Base-by-base conservation (phyloP, 2,329 filamentous ascomycete genomes). In the Botrytis cinerea region DNA sequence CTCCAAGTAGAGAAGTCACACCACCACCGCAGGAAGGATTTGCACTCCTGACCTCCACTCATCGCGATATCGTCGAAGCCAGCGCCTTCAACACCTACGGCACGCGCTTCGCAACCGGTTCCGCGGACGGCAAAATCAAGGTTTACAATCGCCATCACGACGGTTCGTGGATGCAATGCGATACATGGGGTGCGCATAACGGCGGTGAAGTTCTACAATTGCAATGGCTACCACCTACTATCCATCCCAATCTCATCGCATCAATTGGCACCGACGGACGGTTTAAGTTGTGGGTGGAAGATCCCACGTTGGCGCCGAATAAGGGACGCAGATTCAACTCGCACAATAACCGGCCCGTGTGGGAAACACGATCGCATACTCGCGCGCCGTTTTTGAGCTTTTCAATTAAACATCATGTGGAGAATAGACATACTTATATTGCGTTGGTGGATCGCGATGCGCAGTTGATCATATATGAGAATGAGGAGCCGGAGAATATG, bases 31-130 rank as follows among this genome's bases (percentile, higher is more conserved):
- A 76, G 51, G 72, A 72, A 60, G 76, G 71, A 32, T 81, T 81
- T 71, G 71, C 69, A 75, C 89, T 92, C 78, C 88, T 93, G 79
- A 88, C 90, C 75, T 90, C 94, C 81, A 91, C 91, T 78, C 92
- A 95, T 83, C 89, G 90, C 79, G 93, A 82, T 67, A 80, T 82
- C 77, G 75, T 81, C 25, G 77, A 80, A 72, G 76, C 80, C 0
- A 91, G 95, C 75, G 92, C 93, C 77, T 97, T 97, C 87, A 98
- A 98, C 83, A 91, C 91, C 77, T 97, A 97, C 82, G 95, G 95
- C 78, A 95, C 94, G 79, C 93, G 95, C 78, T 95, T 95, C 85
- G 93, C 95, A 60, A 96, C 94, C 4, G 94, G 94, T 48, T 96
- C 94, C 28, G 93, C 95, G 28, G 95, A 98, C 82, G 95, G 97